Evolutionary conservation across 805 yeast species (phyloP).

Genomic region (Yarrowia sp.): DNA sequence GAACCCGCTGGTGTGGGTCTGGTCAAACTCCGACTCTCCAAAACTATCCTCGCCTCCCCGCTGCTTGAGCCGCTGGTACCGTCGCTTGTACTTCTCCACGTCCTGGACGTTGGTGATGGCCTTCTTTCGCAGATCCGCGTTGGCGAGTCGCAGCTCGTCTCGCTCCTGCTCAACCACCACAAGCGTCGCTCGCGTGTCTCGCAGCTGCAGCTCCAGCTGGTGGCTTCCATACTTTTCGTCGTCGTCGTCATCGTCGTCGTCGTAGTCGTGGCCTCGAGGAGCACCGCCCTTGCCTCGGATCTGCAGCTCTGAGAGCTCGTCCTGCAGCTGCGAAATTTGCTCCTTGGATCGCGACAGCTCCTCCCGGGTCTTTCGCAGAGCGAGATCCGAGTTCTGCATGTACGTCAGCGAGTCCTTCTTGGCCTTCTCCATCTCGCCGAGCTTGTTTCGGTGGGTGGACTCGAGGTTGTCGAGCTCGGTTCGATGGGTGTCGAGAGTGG

Average conservation of each 20-base stretch:
- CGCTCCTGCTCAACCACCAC: constrained; percentile 83
- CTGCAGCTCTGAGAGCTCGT: constrained; percentile 73
- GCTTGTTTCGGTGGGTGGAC: constrained; percentile 47
- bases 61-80: constrained; percentile 37
- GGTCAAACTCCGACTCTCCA: constrained; percentile 41
- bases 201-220: constrained; percentile 75
- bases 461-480: constrained; percentile 54
- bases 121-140: constrained; percentile 48
- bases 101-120: constrained; percentile 45
- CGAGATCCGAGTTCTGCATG: constrained; percentile 75
- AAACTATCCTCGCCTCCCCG: constrained; percentile 40
- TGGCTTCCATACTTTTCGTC: constrained; percentile 49
- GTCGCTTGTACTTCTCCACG: constrained; percentile 40
- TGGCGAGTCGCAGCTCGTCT: constrained; percentile 61
- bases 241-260: constrained; percentile 46
- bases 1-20: constrained; percentile 40
- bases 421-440: constrained; percentile 62
- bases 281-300: constrained; percentile 49
- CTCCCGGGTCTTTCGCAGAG: constrained; percentile 73
- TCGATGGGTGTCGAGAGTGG: constrained; percentile 41
- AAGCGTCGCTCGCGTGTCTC: constrained; percentile 84
- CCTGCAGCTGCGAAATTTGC: constrained; percentile 60
- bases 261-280: constrained; percentile 46
- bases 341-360: constrained; percentile 70
- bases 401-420: constrained; percentile 75